Base-by-base conservation (phyloP, 2,329 filamentous ascomycete genomes). In the Colletotrichum brevisporum region DNA sequence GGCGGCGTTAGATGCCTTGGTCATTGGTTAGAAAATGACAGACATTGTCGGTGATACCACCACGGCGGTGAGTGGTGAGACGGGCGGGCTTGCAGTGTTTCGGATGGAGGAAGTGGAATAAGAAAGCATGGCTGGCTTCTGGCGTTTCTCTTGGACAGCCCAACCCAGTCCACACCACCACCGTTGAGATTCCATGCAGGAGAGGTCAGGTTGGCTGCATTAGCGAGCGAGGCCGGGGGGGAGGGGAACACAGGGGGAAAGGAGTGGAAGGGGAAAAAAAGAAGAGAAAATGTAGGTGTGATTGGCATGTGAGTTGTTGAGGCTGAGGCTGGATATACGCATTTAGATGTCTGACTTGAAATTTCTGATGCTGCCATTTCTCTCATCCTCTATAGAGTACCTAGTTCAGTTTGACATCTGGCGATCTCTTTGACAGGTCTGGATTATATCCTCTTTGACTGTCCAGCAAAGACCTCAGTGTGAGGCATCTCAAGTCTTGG, bases 241-340 rank as follows among this genome's bases (percentile, higher is more conserved):
- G 39, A 41, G 48, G 13, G 18, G 16, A 24, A 18, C 43, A 36
- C 31, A 36, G 31, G 31, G 27, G 27, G 31, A 8, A 36, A 36
- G 31, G 31, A 36, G 31, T 36, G 31, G 31, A 36, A 31, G 10
- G 31, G 10, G 10, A 36, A 36, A 36, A 36, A 36, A 36, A 4
- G 31, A 36, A 36, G 5, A 36, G 10, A 36, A 36, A 36, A 36
- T 36, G 31, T 36, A 36, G 31, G 31, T 43, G 61, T 21, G 54
- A 6, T 50, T 31, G 18, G n/a, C 48, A 31, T 39, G 47, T 15
- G 31, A 67, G 57, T 67, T 67, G 64, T 67, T 67, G 58, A 66
- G 56, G 31, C 31, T 36, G 31, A 36, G 31, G 31, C 31, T 36
- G 31, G 31, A 36, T 12, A 36, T 36, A 36, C 31, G 31, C 31